Evolutionary conservation across 2,329 filamentous ascomycete genomes (phyloP), one percentile per base, ranked within the genome.

Genomic region (Cryphonectria japonica): DNA sequence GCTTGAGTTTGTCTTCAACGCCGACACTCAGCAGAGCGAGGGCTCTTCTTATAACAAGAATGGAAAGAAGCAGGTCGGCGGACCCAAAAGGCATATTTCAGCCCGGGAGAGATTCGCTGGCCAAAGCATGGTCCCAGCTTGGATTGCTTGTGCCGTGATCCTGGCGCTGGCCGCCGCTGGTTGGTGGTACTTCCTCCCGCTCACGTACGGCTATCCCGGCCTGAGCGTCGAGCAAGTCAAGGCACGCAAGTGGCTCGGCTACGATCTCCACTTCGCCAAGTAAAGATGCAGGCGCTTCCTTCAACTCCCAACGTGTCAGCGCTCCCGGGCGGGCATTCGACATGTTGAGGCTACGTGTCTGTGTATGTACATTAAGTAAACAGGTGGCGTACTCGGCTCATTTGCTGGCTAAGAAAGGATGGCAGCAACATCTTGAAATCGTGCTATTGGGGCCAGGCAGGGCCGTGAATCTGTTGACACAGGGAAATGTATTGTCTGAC

Each of bases 241-340:
- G 74, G 88, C 91, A 74, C 91, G 96, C 81, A 98, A 98, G 86
- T 98, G 95, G 95, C 86, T 99, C 75, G 93, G 93, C 74, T 99
- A 98, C 80, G 96, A 99, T 81, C 87, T 99, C 79, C 96, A 99
- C 84, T 99, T 99, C 85, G 96, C 96, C 72, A 99, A 99, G 89
- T 99, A 92, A 92, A 84, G 41, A 50, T n/a, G 32, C 29, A 32
- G 37, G 29, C 29, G 54, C 39, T 43, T 50, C 7, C 37, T 43
- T 67, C 61, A 26, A 11, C 32, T 43, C 22, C 32, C n/a, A 19
- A 29, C 19, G 37, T 26, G 7, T 41, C 16, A 8, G 39, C n/a
- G n/a, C 26, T 29, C n/a, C 22, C 2, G 13, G 60, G 34, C 22
- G 13, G 19, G n/a, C n/a, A 32, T 14, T 5, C 13, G 39, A 43